Conservation (phyloP, 2,329 filamentous ascomycete genomes). For the Zymoseptoria crescenta region DNA sequence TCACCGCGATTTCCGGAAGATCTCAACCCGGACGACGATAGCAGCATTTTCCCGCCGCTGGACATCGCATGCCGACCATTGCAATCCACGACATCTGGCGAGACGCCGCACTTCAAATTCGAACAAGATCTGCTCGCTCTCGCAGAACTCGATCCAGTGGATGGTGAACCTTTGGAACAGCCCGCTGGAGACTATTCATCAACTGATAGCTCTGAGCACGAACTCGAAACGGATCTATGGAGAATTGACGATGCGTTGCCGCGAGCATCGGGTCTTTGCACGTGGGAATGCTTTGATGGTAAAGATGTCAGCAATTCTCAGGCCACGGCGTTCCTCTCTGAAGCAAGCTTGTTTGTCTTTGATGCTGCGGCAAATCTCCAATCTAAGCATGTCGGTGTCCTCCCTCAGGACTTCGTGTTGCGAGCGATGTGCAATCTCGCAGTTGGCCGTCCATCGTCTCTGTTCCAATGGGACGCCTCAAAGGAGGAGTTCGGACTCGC, state of each 20-base stretch:
- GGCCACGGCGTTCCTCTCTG: conserved; percentile 53
- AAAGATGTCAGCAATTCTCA: conserved; percentile 29
- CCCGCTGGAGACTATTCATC: conserved; percentile 25
- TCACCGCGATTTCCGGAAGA: conserved; percentile 1
- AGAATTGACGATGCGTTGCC: conserved; percentile 29
- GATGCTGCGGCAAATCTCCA: conserved; percentile 51
- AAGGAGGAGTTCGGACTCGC: conserved; percentile 45
- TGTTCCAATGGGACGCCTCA: conserved; percentile 56
- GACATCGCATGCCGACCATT: conserved; percentile 1
- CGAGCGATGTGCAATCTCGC: conserved; percentile 57
- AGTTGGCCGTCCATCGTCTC: conserved; percentile 62
- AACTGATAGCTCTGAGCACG: background rate
- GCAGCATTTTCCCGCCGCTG: conserved; percentile 12
- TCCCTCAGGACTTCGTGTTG: conserved; percentile 33
- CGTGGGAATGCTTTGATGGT: conserved; percentile 59
- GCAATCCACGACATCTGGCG: background rate
- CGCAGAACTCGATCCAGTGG: conserved; percentile 33
- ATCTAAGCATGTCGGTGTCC: conserved; percentile 34
- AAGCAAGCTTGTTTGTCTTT: conserved; percentile 58
- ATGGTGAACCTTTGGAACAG: conserved; percentile 21
- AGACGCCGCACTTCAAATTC: conserved; percentile 6
- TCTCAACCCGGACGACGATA: conserved; percentile 1
- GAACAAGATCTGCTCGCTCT: conserved; percentile 19
- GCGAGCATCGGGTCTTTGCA: conserved; percentile 42
- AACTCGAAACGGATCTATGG: conserved; percentile 34